These are phyloP conservation scores for Xerocomus spinulosus DNA, from an alignment of 768 basidiomycete genomes.

Conservation along the genomic window DNA sequence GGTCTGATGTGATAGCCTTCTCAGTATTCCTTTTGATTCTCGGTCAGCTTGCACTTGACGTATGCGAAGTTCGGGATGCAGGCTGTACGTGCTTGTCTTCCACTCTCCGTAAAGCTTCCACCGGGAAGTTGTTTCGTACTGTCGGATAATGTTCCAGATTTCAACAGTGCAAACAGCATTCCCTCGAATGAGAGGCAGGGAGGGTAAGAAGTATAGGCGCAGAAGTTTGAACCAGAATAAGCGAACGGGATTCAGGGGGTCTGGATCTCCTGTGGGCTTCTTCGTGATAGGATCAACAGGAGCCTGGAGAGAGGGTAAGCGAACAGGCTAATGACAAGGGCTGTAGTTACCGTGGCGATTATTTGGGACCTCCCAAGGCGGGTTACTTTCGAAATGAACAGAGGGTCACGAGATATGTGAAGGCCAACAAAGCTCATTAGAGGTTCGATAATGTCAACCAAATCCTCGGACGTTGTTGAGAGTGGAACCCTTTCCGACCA, in stretches of 20 bases:
- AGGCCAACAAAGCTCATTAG: slow-evolving; percentile 76
- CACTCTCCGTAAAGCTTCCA: slow-evolving; percentile 97
- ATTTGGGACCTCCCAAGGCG: slow-evolving; percentile 71
- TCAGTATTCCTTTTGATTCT: slow-evolving; percentile 84
- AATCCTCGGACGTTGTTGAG: slow-evolving; percentile 60
- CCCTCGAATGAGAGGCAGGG: slow-evolving; percentile 76
- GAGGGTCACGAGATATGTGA: slow-evolving; percentile 73
- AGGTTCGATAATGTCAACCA: slow-evolving; percentile 73
- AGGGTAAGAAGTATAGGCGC: slow-evolving; percentile 79
- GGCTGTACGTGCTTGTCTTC: slow-evolving; percentile 68
- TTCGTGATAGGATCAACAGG: slow-evolving; percentile 58
- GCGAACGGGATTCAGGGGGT: slow-evolving; percentile 57
- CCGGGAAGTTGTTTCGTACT: slow-evolving; percentile 72
- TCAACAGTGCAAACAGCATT: slow-evolving; percentile 90
- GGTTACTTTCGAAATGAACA: slow-evolving; percentile 75
- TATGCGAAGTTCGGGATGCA: slow-evolving; percentile 74
- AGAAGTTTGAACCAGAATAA: slow-evolving; percentile 81
- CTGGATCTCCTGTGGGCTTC: slow-evolving; percentile 49
- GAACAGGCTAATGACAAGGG: not conserved
- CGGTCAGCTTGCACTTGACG: slow-evolving; percentile 80
- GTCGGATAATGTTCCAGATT: slow-evolving; percentile 84
- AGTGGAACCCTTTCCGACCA: slow-evolving; percentile 73
- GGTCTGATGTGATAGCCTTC: slow-evolving; percentile 80
- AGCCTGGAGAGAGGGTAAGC: slow-evolving; percentile 30
- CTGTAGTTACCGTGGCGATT: slow-evolving; percentile 43